Conservation (phyloP, 768 basidiomycete species). For the Boletus sensibilis region DNA sequence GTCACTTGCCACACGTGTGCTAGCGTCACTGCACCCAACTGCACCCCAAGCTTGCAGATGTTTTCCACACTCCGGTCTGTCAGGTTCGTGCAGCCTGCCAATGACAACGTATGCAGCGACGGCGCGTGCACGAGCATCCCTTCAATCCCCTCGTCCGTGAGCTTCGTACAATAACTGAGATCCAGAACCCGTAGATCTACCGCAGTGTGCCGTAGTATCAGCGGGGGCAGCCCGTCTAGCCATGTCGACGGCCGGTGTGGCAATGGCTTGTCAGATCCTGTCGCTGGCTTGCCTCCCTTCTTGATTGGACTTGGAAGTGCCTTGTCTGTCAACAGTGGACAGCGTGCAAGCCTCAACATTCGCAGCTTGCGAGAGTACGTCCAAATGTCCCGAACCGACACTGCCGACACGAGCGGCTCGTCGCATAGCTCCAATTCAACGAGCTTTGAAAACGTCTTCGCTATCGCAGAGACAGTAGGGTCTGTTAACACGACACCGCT, state of each 20-base stretch:
- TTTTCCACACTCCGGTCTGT: slow-evolving; percentile 70
- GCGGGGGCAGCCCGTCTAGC: slow-evolving; percentile 60
- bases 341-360: slow-evolving; percentile 74
- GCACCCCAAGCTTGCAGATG: slow-evolving; percentile 68
- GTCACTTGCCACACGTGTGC: slow-evolving; percentile 81
- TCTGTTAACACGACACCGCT: slow-evolving; percentile 66
- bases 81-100: slow-evolving; percentile 75
- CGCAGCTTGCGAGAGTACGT: slow-evolving; percentile 75
- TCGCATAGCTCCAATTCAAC: slow-evolving; percentile 78
- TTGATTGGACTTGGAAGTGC: slow-evolving; percentile 62
- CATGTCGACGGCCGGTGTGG: slow-evolving; percentile 58
- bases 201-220: slow-evolving; percentile 61
- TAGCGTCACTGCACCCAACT: slow-evolving; percentile 77
- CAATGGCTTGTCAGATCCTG: slow-evolving; percentile 46
- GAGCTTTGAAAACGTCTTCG: slow-evolving; percentile 70
- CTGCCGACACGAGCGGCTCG: slow-evolving; percentile 64
- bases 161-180: slow-evolving; percentile 61
- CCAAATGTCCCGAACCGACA: slow-evolving; percentile 80
- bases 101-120: slow-evolving; percentile 67
- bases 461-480: slow-evolving; percentile 62
- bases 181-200: slow-evolving; percentile 79
- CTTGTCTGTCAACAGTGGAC: slow-evolving; percentile 72
- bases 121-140: slow-evolving; percentile 77
- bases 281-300: slow-evolving; percentile 29
- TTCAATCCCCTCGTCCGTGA: slow-evolving; percentile 75